These are phyloP conservation scores for Wickerhamomyces tratensis DNA, from an alignment of 805 yeast genomes.

Conservation along the genomic window DNA sequence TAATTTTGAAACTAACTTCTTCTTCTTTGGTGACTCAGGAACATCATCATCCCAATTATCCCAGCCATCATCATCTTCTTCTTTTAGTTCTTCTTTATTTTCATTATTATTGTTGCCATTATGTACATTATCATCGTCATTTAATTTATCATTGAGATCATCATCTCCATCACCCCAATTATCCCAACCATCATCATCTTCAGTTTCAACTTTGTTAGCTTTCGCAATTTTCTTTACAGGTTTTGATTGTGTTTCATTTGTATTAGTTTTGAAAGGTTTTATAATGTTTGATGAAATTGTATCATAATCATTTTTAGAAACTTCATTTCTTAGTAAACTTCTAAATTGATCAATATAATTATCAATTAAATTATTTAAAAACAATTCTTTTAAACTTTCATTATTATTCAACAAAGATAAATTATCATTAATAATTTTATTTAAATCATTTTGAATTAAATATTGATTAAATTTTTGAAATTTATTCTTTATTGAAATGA, in stretches of 20 bases:
- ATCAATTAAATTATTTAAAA: conserved; percentile 6
- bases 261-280: too few species aligned
- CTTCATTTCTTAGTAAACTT: conserved; percentile 1
- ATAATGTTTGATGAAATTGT: neutral
- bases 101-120: neutral
- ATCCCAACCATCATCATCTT: conserved; percentile 13
- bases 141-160: conserved; percentile 1
- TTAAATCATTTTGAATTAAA: conserved; percentile 5
- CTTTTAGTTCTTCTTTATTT: neutral
- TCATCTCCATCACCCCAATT: conserved; percentile 1
- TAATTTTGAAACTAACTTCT: conserved; percentile 12
- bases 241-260: conserved; percentile 1
- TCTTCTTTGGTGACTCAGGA: conserved; percentile 1
- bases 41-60: conserved; percentile 3
- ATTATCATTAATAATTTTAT: conserved; percentile 7
- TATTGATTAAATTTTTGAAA: conserved; percentile 13
- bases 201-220: neutral
- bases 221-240: neutral
- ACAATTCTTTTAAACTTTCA: neutral
- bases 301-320: neutral
- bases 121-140: neutral
- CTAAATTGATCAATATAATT: conserved; percentile 12
- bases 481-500: conserved; percentile 8
- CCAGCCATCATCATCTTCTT: conserved; percentile 11
- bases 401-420: neutral